A percentile compares a stretch with the other conserved stretches of the same genome.
Evolutionary conservation across 805 yeast genomes (phyloP).

Genomic region (Myxozyma neglecta): DNA sequence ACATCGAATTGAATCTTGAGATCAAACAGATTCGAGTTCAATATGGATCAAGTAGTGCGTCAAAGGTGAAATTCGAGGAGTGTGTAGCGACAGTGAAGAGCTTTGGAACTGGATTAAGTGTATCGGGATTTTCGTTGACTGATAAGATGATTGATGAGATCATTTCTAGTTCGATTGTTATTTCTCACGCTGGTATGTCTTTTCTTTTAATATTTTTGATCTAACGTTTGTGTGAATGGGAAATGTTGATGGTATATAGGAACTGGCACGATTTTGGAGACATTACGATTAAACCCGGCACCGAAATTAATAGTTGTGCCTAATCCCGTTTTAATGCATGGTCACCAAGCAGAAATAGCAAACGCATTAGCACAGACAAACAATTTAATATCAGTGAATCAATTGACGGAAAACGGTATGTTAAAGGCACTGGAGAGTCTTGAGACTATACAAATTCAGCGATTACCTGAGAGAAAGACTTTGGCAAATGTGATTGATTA

Average conservation of each 20-base stretch:
- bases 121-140: slow-evolving; percentile 53
- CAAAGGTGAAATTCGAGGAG: slow-evolving; percentile 35
- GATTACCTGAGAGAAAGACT: neutral
- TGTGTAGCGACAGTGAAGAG: slow-evolving; percentile 6
- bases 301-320: slow-evolving; percentile 68
- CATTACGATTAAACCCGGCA: slow-evolving; percentile 48
- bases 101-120: slow-evolving; percentile 13
- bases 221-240: neutral
- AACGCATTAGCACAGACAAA: slow-evolving; percentile 45
- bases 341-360: slow-evolving; percentile 82
- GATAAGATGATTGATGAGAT: slow-evolving; percentile 48
- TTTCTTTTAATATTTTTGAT: too few species aligned
- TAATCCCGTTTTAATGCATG: slow-evolving; percentile 74
- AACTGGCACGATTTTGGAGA: slow-evolving; percentile 87
- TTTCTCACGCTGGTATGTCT: slow-evolving; percentile 72
- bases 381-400: slow-evolving; percentile 3
- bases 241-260: slow-evolving; percentile 39
- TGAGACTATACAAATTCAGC: neutral
- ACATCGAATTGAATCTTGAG: slow-evolving; percentile 41
- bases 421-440: neutral
- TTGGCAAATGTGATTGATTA: slow-evolving; percentile 4
- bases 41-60: slow-evolving; percentile 51
- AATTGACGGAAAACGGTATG: neutral
- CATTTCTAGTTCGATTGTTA: slow-evolving; percentile 54
- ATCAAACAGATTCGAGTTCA: slow-evolving; percentile 54